Percentiles rank a stretch among this genome's conserved stretches.
Evolutionary conservation across 1,139 yeast genomes (phyloP).

Genomic region (Blastobotrys illinoisensis): DNA sequence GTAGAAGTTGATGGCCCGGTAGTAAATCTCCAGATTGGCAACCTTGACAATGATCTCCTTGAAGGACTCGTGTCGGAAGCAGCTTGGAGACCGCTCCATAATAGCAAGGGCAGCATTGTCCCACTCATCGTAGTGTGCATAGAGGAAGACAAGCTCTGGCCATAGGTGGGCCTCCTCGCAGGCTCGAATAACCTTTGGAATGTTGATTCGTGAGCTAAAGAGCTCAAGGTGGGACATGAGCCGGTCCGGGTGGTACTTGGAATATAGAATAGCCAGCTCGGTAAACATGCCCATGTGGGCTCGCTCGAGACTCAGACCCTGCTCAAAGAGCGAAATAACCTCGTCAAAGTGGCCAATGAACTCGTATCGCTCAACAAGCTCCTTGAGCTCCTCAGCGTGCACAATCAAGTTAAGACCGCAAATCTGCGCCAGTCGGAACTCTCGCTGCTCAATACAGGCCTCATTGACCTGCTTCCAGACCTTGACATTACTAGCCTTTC

Average conservation of each 20-base stretch:
- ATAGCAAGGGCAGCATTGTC: slow-evolving; percentile 97
- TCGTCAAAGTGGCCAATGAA: slow-evolving; percentile 88
- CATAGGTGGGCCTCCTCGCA: slow-evolving; percentile 92
- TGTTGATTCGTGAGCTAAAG: slow-evolving; percentile 97
- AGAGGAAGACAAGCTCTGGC: slow-evolving; percentile 93
- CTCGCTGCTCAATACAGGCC: slow-evolving; percentile 93
- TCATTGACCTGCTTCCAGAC: slow-evolving; percentile 98
- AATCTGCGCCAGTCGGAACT: slow-evolving; percentile 94
- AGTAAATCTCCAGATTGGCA: slow-evolving; percentile 91
- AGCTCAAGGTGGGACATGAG: slow-evolving; percentile 95
- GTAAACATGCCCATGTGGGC: slow-evolving; percentile 99
- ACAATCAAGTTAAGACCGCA: slow-evolving; percentile 96
- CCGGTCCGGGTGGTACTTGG: slow-evolving; percentile 84
- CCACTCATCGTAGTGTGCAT: slow-evolving; percentile 99
- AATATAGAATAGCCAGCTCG: slow-evolving; percentile 83
- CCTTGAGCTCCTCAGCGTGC: slow-evolving; percentile 95
- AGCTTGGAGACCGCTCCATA: slow-evolving; percentile 91
- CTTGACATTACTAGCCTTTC: slow-evolving; percentile 89
- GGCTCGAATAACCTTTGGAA: slow-evolving; percentile 94
- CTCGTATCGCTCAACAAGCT: slow-evolving; percentile 82
- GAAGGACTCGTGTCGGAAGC: slow-evolving; percentile 90
- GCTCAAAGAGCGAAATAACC: slow-evolving; percentile 86
- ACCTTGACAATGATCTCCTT: slow-evolving; percentile 94
- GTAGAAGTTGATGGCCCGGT: slow-evolving; percentile 94
- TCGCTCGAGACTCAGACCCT: slow-evolving; percentile 93